These are phyloP conservation scores for Coniochaeta prunicola DNA, from an alignment of 2,329 filamentous ascomycete species.

Conservation along the genomic window DNA sequence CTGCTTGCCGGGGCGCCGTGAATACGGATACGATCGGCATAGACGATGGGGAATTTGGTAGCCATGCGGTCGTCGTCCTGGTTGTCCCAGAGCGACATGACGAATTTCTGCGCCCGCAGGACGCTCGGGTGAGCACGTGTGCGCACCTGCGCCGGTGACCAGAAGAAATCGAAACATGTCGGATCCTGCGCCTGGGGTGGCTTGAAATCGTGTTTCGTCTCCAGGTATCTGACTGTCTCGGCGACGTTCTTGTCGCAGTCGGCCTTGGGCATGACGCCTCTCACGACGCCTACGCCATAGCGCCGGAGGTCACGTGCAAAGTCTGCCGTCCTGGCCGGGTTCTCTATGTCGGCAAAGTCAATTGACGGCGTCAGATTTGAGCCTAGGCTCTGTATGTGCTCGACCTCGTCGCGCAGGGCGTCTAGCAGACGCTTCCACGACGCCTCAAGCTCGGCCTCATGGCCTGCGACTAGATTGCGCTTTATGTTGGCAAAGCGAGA, in stretches of 20 bases:
- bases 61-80: conserved; percentile 47
- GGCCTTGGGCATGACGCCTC: conserved; percentile 51
- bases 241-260: conserved; percentile 52
- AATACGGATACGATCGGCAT: conserved; percentile 63
- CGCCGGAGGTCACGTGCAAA: conserved; percentile 53
- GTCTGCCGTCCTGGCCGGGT: conserved; percentile 37
- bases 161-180: conserved; percentile 67
- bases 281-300: conserved; percentile 58
- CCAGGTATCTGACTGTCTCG: conserved; percentile 52
- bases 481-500: conserved; percentile 51
- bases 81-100: conserved; percentile 59
- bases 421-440: conserved; percentile 48
- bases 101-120: conserved; percentile 55
- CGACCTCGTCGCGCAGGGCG: conserved; percentile 43
- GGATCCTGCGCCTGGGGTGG: conserved; percentile 55
- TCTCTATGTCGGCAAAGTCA: conserved; percentile 42
- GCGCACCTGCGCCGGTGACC: conserved; percentile 62
- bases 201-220: conserved; percentile 38
- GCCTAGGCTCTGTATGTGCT: conserved; percentile 42
- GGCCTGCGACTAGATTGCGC: conserved; percentile 43
- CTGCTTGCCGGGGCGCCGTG: conserved; percentile 39
- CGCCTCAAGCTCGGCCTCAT: conserved; percentile 45
- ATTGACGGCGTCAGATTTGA: conserved; percentile 48
- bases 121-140: conserved; percentile 61
- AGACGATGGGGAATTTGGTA: conserved; percentile 55